Conservation (phyloP, 192 early-diverging fungal species). For the Diversispora eburnea region DNA sequence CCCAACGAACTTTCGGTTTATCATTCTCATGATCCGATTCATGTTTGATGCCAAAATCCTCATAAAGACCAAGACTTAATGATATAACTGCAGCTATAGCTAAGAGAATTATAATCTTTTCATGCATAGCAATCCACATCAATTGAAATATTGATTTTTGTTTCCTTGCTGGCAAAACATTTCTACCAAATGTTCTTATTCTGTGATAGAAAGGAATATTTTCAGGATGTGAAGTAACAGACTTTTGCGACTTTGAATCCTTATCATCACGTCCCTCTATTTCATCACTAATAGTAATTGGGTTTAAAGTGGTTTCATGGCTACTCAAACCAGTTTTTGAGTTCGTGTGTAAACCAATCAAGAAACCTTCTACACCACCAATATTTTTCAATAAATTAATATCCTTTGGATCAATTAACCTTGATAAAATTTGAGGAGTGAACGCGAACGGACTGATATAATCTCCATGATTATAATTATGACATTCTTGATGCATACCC, state of each 20-base stretch:
- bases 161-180: slow-evolving; percentile 67
- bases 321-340: slow-evolving; percentile 43
- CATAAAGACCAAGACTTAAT: slow-evolving; percentile 74
- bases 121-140: slow-evolving; percentile 80
- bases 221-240: neutral
- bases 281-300: slow-evolving; percentile 2
- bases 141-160: slow-evolving; percentile 66
- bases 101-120: slow-evolving; percentile 78
- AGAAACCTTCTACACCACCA: slow-evolving; percentile 54
- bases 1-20: slow-evolving; percentile 68
- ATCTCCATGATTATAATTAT: no score
- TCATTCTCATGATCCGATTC: slow-evolving; percentile 35
- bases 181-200: slow-evolving; percentile 59
- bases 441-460: slow-evolving; percentile 48
- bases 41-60: slow-evolving; percentile 58
- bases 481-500: no score
- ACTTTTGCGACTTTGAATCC: no score
- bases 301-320: slow-evolving; percentile 7
- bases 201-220: slow-evolving; percentile 48
- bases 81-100: slow-evolving; percentile 75
- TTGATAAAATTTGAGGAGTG: slow-evolving; percentile 47
- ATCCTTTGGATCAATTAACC: slow-evolving; percentile 59
- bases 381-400: slow-evolving; percentile 36
- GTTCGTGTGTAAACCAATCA: slow-evolving; percentile 48
- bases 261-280: slow-evolving; percentile 14